Evolutionary conservation across 2,329 filamentous ascomycete species (phyloP).

Genomic region (Fusarium tanahbumbuense): DNA sequence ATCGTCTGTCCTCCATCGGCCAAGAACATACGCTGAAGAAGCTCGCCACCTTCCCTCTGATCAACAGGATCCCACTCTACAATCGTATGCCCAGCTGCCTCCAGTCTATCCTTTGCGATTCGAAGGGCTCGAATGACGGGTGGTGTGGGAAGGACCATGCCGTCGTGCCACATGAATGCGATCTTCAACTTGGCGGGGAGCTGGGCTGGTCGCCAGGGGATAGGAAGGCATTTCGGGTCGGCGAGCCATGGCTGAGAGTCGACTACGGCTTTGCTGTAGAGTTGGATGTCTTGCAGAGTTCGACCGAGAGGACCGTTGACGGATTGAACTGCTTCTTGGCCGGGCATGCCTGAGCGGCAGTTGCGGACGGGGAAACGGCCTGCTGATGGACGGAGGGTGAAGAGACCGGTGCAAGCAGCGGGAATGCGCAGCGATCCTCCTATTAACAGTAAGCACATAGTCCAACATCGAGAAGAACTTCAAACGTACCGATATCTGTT

Average conservation of each 20-base stretch:
- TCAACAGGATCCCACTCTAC: constrained; percentile 62
- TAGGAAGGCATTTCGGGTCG: constrained; percentile 68
- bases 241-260: constrained; percentile 65
- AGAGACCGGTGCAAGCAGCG: constrained; percentile 69
- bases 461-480: no score
- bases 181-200: constrained; percentile 61
- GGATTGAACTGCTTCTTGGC: constrained; percentile 72
- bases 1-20: constrained; percentile 61
- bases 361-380: constrained; percentile 69
- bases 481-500: constrained; percentile 65
- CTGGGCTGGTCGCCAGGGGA: constrained; percentile 62
- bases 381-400: constrained; percentile 66
- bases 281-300: constrained; percentile 64
- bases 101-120: constrained; percentile 57
- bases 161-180: constrained; percentile 74
- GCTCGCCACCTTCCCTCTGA: constrained; percentile 52
- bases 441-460: neutral
- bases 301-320: constrained; percentile 73
- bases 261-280: constrained; percentile 66
- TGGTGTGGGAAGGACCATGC: constrained; percentile 72
- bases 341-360: constrained; percentile 68
- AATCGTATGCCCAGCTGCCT: constrained; percentile 61
- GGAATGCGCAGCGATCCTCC: constrained; percentile 65
- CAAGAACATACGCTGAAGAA: constrained; percentile 60
- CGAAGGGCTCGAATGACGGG: constrained; percentile 69